phyloP scores from a whole-genome alignment of 2,329 filamentous ascomycete species.

The Phialophora expanda region DNA sequence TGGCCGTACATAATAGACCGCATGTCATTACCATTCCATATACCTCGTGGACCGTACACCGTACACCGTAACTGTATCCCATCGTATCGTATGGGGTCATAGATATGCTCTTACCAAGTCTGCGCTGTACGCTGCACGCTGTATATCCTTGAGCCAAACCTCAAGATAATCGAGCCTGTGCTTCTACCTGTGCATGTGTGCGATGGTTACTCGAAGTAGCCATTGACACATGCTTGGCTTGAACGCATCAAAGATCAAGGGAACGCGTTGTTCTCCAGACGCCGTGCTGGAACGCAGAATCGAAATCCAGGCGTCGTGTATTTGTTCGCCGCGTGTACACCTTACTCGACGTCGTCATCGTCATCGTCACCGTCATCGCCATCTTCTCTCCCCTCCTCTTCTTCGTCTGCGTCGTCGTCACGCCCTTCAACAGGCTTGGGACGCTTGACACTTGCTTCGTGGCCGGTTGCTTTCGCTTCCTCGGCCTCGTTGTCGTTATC shows the following conservation, averaged over 20 bases:
- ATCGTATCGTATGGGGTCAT: no score
- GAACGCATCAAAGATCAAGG: neutral
- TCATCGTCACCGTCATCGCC: neutral
- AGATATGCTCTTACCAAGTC: no score
- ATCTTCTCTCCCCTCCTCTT: neutral
- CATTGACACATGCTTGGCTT: neutral
- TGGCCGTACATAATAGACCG: no score
- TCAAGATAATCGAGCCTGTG: no score
- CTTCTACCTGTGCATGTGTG: neutral
- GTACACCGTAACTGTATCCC: neutral
- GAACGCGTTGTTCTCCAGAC: slow-evolving; percentile 7
- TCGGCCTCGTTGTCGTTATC: slow-evolving; percentile 14
- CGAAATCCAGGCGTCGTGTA: slow-evolving; percentile 8
- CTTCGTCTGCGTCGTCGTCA: neutral
- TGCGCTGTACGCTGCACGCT: no score
- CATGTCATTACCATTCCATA: neutral
- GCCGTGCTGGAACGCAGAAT: slow-evolving; percentile 15
- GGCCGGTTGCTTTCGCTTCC: neutral
- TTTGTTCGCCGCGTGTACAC: neutral
- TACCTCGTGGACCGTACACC: neutral
- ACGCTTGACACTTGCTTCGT: neutral
- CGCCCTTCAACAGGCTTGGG: slow-evolving; percentile 1
- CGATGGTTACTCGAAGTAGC: no score
- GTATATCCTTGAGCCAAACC: no score
- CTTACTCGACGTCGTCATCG: neutral